A percentile compares a stretch with the other conserved stretches of the same genome.
phyloP scores from a whole-genome alignment of 192 early-diverging fungal species.

The Neocallimastix lanati region DNA sequence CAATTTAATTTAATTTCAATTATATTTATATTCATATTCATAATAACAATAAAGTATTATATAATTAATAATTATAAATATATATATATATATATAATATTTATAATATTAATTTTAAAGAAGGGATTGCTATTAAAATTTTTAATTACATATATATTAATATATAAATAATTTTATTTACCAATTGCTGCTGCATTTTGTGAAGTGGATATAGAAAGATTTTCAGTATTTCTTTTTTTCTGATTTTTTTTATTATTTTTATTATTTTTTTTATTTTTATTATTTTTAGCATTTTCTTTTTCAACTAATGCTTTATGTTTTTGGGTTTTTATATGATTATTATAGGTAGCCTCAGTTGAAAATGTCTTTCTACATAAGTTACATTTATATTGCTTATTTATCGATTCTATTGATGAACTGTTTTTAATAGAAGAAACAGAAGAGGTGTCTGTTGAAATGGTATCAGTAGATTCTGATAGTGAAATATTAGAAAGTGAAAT shows the following conservation, averaged over 20 bases:
- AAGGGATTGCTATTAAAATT: no score
- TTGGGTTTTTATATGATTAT: background rate
- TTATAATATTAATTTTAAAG: no score
- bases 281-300: background rate
- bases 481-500: background rate
- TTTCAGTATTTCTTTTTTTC: background rate
- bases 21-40: no score
- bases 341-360: background rate
- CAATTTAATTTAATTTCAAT: no score
- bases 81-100: no score
- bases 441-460: background rate
- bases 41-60: no score
- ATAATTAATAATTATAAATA: no score
- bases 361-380: background rate
- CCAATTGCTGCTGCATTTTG: background rate
- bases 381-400: background rate
- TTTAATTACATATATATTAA: no score
- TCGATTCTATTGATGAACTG: background rate
- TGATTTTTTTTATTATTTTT: background rate
- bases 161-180: no score
- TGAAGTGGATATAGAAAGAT: background rate
- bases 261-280: background rate
- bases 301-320: background rate
- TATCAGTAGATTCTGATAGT: background rate
- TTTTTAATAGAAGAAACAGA: background rate